Percentiles rank a stretch among this genome's conserved stretches.
Conservation (phyloP, 1,284 basidiomycete genomes). For the Pholiota adiposa region DNA sequence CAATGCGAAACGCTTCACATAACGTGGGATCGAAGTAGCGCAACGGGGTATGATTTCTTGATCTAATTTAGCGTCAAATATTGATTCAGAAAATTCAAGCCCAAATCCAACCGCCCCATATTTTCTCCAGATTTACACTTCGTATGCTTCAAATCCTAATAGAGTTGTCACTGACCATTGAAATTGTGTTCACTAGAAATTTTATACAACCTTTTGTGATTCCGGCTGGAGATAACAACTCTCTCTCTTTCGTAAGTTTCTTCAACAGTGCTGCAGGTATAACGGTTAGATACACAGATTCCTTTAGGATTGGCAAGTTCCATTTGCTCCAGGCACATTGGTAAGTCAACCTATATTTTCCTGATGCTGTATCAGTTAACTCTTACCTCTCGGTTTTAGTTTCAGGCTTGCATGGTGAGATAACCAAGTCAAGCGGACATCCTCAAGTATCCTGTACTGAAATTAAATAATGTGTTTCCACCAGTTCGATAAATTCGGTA, state of each 20-base stretch:
- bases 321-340: slow-evolving; percentile 58
- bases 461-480: background rate
- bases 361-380: background rate
- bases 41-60: slow-evolving; percentile 44
- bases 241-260: slow-evolving; percentile 49
- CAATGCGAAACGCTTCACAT: slow-evolving; percentile 62
- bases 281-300: background rate
- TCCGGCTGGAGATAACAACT: slow-evolving; percentile 48
- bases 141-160: slow-evolving; percentile 42
- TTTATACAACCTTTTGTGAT: slow-evolving; percentile 58
- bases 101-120: slow-evolving; percentile 61
- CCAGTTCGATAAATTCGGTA: slow-evolving; percentile 56
- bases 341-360: too few species aligned
- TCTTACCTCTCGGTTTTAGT: slow-evolving; percentile 34
- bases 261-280: background rate
- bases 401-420: slow-evolving; percentile 60
- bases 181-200: slow-evolving; percentile 35
- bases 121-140: slow-evolving; percentile 61
- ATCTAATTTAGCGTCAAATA: slow-evolving; percentile 1
- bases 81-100: slow-evolving; percentile 31
- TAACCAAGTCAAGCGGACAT: background rate
- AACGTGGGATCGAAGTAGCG: slow-evolving; percentile 47
- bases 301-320: slow-evolving; percentile 56
- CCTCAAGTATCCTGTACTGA: background rate
- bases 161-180: too few species aligned